Evolutionary conservation across 164 flowering plant species (phyloP), one percentile per base, ranked within the genome.

Genomic region (Piper longum): DNA sequence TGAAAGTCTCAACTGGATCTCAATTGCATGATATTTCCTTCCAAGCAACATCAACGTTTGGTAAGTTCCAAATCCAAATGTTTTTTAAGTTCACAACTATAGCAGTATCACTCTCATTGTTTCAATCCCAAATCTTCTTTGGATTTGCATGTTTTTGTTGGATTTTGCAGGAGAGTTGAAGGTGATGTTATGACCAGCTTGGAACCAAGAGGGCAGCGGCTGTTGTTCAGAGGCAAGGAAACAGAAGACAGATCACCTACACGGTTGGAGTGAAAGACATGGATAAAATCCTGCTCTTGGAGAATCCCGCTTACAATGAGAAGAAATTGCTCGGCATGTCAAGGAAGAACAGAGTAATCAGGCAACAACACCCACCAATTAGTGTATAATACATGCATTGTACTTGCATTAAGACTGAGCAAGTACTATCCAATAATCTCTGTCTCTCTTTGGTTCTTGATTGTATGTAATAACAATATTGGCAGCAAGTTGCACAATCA

Each of bases 191-290:
- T 68, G 91, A 85, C 88, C 3, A 64, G 76, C 18, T 70, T 90
- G 74, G 90, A 85, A 66, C 78, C 91, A 67, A 77, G 65, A 64
- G 90, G 82, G 65, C 97, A 90, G 57, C 84, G 97, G 82, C 67
- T 86, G 4, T 58, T 88, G 68, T 85, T 71, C 82, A 86, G 75
- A 78, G 95, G 97, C 59, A 87, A 87, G 67, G 95, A 90, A 67
- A 83, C 87, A 69, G 97, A 85, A 41, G 87, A 88, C 61, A 16
- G 97, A 90, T 42, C 74, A 75, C 64, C 63, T 88, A 14, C 97
- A 90, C 79, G 95, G 85, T 83, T 63, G 97, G 97, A 6, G 91
- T 90, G 19, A 67, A 76, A 64, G 81, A 90, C 83, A 79, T 77
- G 70, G 91, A 88, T 83, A 90, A 90, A 62, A 83, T 87, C 57